These are phyloP conservation scores for Xylariaceae sp. DNA, from an alignment of 2,329 filamentous ascomycete genomes.

Conservation along the genomic window DNA sequence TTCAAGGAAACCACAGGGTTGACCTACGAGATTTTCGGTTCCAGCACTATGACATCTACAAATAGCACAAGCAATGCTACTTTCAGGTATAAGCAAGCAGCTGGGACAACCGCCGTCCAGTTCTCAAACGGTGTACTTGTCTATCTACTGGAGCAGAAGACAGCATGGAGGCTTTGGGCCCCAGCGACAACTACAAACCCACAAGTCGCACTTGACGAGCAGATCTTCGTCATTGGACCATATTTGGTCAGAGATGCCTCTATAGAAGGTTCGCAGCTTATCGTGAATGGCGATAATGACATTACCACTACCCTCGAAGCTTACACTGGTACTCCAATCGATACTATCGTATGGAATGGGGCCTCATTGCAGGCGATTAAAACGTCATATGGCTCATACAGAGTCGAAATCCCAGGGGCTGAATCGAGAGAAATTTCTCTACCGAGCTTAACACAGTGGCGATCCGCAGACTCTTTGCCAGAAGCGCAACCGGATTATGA, in stretches of 20 bases:
- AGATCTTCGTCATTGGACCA: constrained; percentile 1
- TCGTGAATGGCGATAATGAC: not conserved
- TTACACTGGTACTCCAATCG: not conserved
- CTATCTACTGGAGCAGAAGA: not conserved
- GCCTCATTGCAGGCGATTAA: not conserved
- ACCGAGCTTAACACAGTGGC: not conserved
- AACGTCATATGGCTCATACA: not conserved
- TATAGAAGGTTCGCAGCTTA: not conserved
- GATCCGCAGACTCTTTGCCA: not conserved
- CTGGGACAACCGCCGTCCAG: not conserved
- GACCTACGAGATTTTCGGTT: not conserved
- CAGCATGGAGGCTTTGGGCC: not conserved
- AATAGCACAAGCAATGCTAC: too few species aligned
- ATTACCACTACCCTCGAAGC: not conserved
- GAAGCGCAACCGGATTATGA: not conserved
- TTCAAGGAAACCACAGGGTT: not conserved
- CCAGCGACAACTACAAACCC: not conserved
- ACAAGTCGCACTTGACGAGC: not conserved
- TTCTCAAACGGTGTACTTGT: constrained; percentile 1
- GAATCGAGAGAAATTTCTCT: not conserved
- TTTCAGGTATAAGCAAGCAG: not conserved
- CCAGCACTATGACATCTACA: not conserved
- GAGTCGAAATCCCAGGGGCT: not conserved
- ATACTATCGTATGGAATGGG: not conserved
- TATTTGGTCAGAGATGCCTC: not conserved